Conservation (phyloP, 2,329 filamentous ascomycete species). For the Claviceps quebecensis region DNA sequence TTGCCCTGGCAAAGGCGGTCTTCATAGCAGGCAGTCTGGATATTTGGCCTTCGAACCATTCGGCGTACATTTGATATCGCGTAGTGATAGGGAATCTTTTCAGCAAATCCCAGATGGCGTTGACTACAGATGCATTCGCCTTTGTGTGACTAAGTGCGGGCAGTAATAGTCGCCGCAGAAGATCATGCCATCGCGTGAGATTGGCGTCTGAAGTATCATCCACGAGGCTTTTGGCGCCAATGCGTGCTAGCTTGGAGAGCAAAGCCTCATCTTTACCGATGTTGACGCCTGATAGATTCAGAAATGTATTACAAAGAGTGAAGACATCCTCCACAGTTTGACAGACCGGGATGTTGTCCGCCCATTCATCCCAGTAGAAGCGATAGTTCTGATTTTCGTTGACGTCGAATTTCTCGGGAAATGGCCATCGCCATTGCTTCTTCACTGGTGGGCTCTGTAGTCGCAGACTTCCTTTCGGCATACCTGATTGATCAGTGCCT, state of each 20-base stretch:
- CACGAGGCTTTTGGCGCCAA: slow-evolving; percentile 62
- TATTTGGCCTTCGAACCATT: slow-evolving; percentile 75
- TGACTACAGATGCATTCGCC: slow-evolving; percentile 69
- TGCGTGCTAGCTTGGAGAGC: slow-evolving; percentile 69
- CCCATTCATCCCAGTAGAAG: slow-evolving; percentile 97
- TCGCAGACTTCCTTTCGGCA: slow-evolving; percentile 55
- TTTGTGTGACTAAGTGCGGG: slow-evolving; percentile 79
- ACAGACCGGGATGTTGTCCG: slow-evolving; percentile 82
- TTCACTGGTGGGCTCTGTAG: slow-evolving; percentile 44
- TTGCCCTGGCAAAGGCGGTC: slow-evolving; percentile 62
- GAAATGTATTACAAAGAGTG: slow-evolving; percentile 65
- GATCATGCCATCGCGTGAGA: slow-evolving; percentile 63
- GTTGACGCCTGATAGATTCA: slow-evolving; percentile 76
- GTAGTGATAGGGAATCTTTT: slow-evolving; percentile 61
- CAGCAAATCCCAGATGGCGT: slow-evolving; percentile 75
- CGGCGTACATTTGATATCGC: slow-evolving; percentile 79
- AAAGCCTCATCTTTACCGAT: slow-evolving; percentile 74
- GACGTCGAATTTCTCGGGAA: slow-evolving; percentile 62
- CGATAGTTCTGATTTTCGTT: slow-evolving; percentile 69
- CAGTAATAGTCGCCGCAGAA: slow-evolving; percentile 72
- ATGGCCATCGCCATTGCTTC: slow-evolving; percentile 68
- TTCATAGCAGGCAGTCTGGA: slow-evolving; percentile 67
- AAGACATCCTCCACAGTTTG: slow-evolving; percentile 86
- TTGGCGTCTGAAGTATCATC: slow-evolving; percentile 60
- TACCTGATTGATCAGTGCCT: slow-evolving; percentile 48